These are phyloP conservation scores for Fraxinus cuspidata DNA, from an alignment of 257 asterid species.

Conservation along the genomic window DNA sequence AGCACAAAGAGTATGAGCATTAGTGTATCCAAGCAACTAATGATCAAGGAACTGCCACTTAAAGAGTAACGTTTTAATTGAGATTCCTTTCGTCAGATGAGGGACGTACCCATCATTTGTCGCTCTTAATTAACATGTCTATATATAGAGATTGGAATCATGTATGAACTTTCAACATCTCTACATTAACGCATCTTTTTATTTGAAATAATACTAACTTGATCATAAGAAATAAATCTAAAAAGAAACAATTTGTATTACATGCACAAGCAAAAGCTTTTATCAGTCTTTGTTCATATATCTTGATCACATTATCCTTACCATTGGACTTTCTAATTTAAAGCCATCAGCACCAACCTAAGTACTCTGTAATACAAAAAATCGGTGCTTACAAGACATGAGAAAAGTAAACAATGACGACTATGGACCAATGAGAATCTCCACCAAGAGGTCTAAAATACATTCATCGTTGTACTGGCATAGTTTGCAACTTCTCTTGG, in stretches of 20 bases:
- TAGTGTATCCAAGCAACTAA: too few species aligned
- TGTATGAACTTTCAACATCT: too few species aligned
- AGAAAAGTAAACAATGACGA: background rate
- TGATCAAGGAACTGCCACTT: too few species aligned
- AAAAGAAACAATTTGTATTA: slow-evolving; percentile 13
- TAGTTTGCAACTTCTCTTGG: slow-evolving; percentile 12
- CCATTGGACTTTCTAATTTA: slow-evolving; percentile 14
- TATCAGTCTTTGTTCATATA: background rate
- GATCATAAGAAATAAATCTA: background rate
- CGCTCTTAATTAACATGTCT: too few species aligned
- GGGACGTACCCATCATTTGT: too few species aligned
- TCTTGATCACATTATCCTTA: background rate
- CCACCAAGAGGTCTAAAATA: background rate
- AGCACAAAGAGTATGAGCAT: too few species aligned
- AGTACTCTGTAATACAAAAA: slow-evolving; percentile 15
- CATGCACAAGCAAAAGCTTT: slow-evolving; percentile 20
- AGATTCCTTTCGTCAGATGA: too few species aligned
- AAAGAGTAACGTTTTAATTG: too few species aligned
- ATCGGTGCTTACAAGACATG: background rate
- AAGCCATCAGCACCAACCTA: slow-evolving; percentile 10
- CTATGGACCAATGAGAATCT: background rate
- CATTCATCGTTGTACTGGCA: background rate
- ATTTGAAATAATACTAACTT: too few species aligned
- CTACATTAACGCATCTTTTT: too few species aligned
- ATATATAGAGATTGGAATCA: too few species aligned